These are phyloP conservation scores for Neurospora sp. DNA, from an alignment of 2,329 filamentous ascomycete species.

Conservation along the genomic window DNA sequence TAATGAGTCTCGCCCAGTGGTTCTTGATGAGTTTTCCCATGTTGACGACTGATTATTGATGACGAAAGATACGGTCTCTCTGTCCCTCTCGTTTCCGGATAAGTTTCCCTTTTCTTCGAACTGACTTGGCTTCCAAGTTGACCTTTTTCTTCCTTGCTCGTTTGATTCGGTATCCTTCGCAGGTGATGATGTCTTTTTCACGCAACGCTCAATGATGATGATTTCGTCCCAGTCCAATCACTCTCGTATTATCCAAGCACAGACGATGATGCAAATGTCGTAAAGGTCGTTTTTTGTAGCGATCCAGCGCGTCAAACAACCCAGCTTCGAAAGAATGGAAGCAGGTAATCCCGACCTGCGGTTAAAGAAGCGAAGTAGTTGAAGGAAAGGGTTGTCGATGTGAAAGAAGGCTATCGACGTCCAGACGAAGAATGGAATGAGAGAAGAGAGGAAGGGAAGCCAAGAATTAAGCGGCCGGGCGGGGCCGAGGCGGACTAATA, in stretches of 20 bases:
- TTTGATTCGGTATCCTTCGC: neutral
- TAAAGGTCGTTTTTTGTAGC: neutral
- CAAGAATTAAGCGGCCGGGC: conserved; percentile 13
- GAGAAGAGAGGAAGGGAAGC: conserved; percentile 19
- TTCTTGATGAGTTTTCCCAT: conserved; percentile 99
- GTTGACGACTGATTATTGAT: conserved; percentile 18
- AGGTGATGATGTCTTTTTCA: neutral
- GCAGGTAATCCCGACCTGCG: conserved; percentile 46
- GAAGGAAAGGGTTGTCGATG: conserved; percentile 30
- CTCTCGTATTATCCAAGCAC: neutral
- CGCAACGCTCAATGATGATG: neutral
- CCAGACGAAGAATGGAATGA: conserved; percentile 24
- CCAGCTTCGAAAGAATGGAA: conserved; percentile 17
- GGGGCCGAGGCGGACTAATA: conserved; percentile 21
- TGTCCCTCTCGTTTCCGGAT: neutral
- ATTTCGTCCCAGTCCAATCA: conserved; percentile 1
- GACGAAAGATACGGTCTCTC: neutral
- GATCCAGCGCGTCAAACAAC: conserved; percentile 4
- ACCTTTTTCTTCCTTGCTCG: neutral
- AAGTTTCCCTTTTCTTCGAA: neutral
- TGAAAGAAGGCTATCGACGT: conserved; percentile 44
- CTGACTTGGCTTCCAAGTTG: neutral
- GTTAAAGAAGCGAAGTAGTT: conserved; percentile 23
- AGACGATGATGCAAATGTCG: neutral
- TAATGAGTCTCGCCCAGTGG: conserved; percentile 92